Conservation (phyloP, 441 rosid genomes). For the Populus hybrid region DNA sequence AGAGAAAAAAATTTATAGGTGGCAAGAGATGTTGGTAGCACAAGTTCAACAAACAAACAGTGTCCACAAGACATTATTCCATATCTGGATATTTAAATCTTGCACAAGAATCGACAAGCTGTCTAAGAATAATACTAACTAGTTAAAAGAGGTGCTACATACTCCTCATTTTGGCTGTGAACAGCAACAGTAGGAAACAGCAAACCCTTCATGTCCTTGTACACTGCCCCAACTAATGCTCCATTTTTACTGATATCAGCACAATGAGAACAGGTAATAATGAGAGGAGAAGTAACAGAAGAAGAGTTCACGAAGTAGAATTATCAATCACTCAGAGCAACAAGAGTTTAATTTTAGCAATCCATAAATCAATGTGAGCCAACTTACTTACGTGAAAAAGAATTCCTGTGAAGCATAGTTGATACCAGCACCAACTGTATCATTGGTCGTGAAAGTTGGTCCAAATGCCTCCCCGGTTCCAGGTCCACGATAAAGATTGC, state of each 20-base stretch:
- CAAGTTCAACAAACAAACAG: neutral
- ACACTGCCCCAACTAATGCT: constrained; percentile 55
- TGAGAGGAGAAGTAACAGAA: constrained; percentile 9
- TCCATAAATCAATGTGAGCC: constrained; percentile 11
- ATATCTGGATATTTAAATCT: constrained; percentile 6
- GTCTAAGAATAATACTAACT: neutral
- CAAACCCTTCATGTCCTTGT: constrained; percentile 66
- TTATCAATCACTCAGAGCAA: constrained; percentile 6
- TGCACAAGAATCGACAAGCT: constrained; percentile 6
- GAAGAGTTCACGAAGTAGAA: neutral
- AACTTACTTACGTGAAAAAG: constrained; percentile 84
- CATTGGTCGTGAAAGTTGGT: constrained; percentile 69
- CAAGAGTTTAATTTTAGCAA: neutral
- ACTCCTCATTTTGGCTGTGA: constrained; percentile 97
- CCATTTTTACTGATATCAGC: constrained; percentile 72
- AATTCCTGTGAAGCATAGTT: constrained; percentile 77
- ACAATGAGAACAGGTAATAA: constrained; percentile 12
- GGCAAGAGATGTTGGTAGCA: neutral
- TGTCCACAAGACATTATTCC: neutral
- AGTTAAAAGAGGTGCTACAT: constrained; percentile 24
- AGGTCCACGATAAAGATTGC: constrained; percentile 65
- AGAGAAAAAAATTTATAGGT: neutral
- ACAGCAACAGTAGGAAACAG: constrained; percentile 88
- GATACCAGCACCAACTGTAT: constrained; percentile 89
- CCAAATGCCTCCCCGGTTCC: constrained; percentile 86